Percentiles rank a stretch among this genome's conserved stretches.
These are phyloP conservation scores for Pseudopithomyces chartarum DNA, from an alignment of 2,329 filamentous ascomycete species.

Conservation along the genomic window DNA sequence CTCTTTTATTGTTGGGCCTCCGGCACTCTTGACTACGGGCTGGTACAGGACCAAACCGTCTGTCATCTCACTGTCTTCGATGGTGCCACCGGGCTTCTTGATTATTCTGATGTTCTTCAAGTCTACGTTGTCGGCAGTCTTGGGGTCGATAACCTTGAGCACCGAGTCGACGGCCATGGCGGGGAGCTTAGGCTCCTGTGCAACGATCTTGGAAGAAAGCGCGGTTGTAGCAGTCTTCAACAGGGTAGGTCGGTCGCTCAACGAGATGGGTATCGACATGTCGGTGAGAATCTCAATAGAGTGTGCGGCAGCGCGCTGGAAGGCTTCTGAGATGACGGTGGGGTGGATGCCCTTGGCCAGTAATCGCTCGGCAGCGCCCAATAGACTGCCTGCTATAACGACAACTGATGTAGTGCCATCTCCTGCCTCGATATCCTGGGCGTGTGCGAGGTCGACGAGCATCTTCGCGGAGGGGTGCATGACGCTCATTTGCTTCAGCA, in stretches of 20 bases:
- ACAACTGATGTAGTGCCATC: slow-evolving; percentile 98
- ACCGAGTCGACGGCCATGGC: slow-evolving; percentile 98
- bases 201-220: slow-evolving; percentile 97
- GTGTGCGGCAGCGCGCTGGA: slow-evolving; percentile 89
- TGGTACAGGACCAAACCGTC: slow-evolving; percentile 94
- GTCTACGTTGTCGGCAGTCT: slow-evolving; percentile 95
- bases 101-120: slow-evolving; percentile 95
- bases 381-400: slow-evolving; percentile 92
- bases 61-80: slow-evolving; percentile 97
- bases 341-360: slow-evolving; percentile 91
- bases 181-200: slow-evolving; percentile 94
- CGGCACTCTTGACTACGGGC: slow-evolving; percentile 88
- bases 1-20: slow-evolving; percentile 90
- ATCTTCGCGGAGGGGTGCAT: slow-evolving; percentile 99
- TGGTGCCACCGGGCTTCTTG: slow-evolving; percentile 97
- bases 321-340: slow-evolving; percentile 95
- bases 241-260: slow-evolving; percentile 85
- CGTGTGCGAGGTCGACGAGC: slow-evolving; percentile 95
- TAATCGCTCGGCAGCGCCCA: slow-evolving; percentile 90
- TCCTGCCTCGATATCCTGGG: slow-evolving; percentile 97
- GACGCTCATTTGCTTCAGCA: slow-evolving; percentile 98
- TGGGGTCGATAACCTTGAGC: slow-evolving; percentile 91
- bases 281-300: slow-evolving; percentile 89
- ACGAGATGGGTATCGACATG: slow-evolving; percentile 92
- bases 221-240: slow-evolving; percentile 97